Evolutionary conservation across 495 filamentous ascomycete species (phyloP).

Genomic region (Lasiosphaeriaceae sp.): DNA sequence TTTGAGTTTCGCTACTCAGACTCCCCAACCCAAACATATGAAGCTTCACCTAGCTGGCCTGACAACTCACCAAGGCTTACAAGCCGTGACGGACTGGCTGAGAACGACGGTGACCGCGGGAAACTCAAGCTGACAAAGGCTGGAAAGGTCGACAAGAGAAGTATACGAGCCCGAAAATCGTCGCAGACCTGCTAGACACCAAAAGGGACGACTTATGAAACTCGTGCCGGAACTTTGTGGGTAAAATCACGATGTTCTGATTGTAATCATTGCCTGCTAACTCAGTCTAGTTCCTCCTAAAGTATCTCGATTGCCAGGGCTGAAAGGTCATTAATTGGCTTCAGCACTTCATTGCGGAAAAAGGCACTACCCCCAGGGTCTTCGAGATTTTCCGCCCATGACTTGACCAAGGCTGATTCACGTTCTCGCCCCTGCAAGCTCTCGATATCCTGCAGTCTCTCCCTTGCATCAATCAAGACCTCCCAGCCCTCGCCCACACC

Average conservation of each 20-base stretch:
- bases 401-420: conserved; percentile 30
- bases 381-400: conserved; percentile 33
- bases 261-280: too few relatives aligned
- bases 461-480: conserved; percentile 29
- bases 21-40: background rate
- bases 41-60: conserved; percentile 2
- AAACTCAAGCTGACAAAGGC: conserved; percentile 7
- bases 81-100: background rate
- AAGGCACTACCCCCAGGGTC: conserved; percentile 28
- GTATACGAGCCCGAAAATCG: background rate
- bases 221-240: too few relatives aligned
- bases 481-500: conserved; percentile 34
- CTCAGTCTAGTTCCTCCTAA: conserved; percentile 31
- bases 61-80: background rate
- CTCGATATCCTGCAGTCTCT: conserved; percentile 36
- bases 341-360: conserved; percentile 34
- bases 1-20: conserved; percentile 9
- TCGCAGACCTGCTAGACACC: too few relatives aligned
- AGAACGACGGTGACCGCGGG: background rate
- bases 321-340: conserved; percentile 31
- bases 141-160: conserved; percentile 10
- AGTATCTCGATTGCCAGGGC: conserved; percentile 33
- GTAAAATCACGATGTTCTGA: too few relatives aligned
- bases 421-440: conserved; percentile 30
- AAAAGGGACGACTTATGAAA: too few relatives aligned